A percentile compares a stretch with the other conserved stretches of the same genome.
Evolutionary conservation across 1,284 basidiomycete species (phyloP).

Genomic region (Cronartium quercuum): DNA sequence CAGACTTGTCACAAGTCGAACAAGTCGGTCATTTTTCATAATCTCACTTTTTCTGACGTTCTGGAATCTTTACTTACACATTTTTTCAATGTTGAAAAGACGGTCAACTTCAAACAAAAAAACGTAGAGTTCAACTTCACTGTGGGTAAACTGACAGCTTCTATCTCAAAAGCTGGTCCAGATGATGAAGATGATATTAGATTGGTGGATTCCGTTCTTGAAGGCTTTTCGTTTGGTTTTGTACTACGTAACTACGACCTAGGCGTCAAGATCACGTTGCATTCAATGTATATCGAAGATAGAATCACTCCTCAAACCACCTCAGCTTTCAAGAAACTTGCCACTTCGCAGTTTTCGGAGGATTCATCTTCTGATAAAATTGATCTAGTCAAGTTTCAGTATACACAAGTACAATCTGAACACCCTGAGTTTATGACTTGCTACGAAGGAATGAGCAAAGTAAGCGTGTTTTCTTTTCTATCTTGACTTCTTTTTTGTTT

Average conservation of each 20-base stretch:
- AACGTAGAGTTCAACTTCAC: slow-evolving; percentile 82
- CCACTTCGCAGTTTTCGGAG: slow-evolving; percentile 63
- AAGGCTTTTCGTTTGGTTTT: slow-evolving; percentile 71
- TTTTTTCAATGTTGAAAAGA: slow-evolving; percentile 49
- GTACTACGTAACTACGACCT: slow-evolving; percentile 75
- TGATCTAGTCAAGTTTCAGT: slow-evolving; percentile 77
- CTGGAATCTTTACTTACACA: background rate
- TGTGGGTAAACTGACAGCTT: slow-evolving; percentile 79
- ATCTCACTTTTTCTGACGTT: background rate
- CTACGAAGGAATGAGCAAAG: slow-evolving; percentile 72
- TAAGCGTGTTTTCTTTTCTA: slow-evolving; percentile 16
- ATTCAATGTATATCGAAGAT: slow-evolving; percentile 57
- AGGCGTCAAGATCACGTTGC: slow-evolving; percentile 75
- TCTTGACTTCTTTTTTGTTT: background rate
- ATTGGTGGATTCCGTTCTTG: slow-evolving; percentile 73
- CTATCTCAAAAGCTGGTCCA: slow-evolving; percentile 64
- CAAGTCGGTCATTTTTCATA: slow-evolving; percentile 42
- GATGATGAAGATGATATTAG: slow-evolving; percentile 58
- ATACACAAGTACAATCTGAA: slow-evolving; percentile 70
- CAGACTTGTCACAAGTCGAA: slow-evolving; percentile 62
- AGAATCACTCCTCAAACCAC: slow-evolving; percentile 59
- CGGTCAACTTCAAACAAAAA: slow-evolving; percentile 66
- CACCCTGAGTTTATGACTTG: slow-evolving; percentile 79
- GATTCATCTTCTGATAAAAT: slow-evolving; percentile 50
- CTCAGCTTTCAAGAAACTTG: slow-evolving; percentile 57